A percentile compares a stretch with the other conserved stretches of the same genome.
Evolutionary conservation across 768 basidiomycete genomes (phyloP).

Genomic region (Neoboletus subvelutipes): DNA sequence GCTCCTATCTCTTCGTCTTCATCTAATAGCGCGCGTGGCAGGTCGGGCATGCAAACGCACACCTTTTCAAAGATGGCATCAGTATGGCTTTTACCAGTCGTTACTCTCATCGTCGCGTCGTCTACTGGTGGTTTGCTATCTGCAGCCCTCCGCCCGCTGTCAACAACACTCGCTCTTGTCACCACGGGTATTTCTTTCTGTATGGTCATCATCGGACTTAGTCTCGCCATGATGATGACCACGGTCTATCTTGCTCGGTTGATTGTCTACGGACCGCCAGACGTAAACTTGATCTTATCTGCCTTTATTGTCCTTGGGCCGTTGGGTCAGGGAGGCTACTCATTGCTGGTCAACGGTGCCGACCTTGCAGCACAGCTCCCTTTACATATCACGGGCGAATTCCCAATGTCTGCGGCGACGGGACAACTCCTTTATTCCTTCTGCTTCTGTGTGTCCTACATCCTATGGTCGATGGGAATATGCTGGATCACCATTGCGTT

Average conservation of each 20-base stretch:
- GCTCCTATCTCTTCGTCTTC: background rate
- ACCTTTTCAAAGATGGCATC: slow-evolving; percentile 40
- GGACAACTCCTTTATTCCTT: slow-evolving; percentile 44
- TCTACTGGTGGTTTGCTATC: slow-evolving; percentile 50
- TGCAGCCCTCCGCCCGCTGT: slow-evolving; percentile 35
- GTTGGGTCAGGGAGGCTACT: slow-evolving; percentile 52
- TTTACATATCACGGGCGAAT: slow-evolving; percentile 27
- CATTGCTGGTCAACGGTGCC: slow-evolving; percentile 41
- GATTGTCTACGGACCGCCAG: slow-evolving; percentile 41
- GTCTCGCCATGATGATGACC: slow-evolving; percentile 49
- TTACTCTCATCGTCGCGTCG: slow-evolving; percentile 53
- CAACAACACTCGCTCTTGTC: slow-evolving; percentile 39
- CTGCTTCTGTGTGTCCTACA: slow-evolving; percentile 46
- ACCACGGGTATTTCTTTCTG: slow-evolving; percentile 45
- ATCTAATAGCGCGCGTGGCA: slow-evolving; percentile 24
- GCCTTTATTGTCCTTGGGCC: slow-evolving; percentile 53
- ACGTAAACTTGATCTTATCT: slow-evolving; percentile 40
- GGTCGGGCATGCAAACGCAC: slow-evolving; percentile 46
- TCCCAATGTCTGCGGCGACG: slow-evolving; percentile 34
- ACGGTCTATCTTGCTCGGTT: slow-evolving; percentile 46
- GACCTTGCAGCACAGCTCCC: slow-evolving; percentile 37
- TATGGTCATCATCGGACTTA: slow-evolving; percentile 46
- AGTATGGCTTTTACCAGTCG: slow-evolving; percentile 51
- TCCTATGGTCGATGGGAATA: slow-evolving; percentile 56
- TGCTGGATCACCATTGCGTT: slow-evolving; percentile 49